Evolutionary conservation across 768 basidiomycete species (phyloP), one percentile per base, ranked within the genome.

Genomic region (Lentinula sp.): DNA sequence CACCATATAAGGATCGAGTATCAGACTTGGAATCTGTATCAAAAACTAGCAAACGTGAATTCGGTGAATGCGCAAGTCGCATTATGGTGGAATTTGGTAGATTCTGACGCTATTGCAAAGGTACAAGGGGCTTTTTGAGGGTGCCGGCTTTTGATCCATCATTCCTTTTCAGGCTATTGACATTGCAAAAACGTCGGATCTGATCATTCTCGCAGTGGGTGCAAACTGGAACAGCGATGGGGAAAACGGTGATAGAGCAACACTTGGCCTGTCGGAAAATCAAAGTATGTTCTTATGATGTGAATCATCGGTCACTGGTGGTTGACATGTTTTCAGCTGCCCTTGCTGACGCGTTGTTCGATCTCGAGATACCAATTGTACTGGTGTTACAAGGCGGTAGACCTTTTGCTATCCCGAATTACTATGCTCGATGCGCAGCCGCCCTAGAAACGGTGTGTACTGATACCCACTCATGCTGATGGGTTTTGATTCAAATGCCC

Each of bases 211-310:
- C 13, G 69, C 69, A 12, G 67, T 70, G 12, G 69, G 69, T 5
- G 69, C 69, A 3, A 67, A 66, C 50, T 70, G 69, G 69, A 70
- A 70, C 43, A 68, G 67, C 46, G 69, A 70, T 49, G 69, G 66
- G 1, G 69, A 70, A n/a, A 66, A 63, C 54, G 69, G 66, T 1
- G 69, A 70, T 57, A 60, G 69, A 1, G 67, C 65, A 7, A 68
- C 69, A 13, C 53, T 70, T 15, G 69, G 69, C 7, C 59, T 70
- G 13, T 70, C 69, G 5, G 62, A 54, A 5, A 66, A 67, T 39
- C 69, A 70, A 62, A 68, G 69, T 68, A 20, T 0, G 63, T 28
- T 28, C 28, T 28, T n/a, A 48, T 7, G 20, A 50, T 1, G 18
- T 6, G 6, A 28, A 20, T 46, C 3, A 15, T 42, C n/a, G 35